phyloP scores from a whole-genome alignment of 768 basidiomycete species.

The Coprinopsis strossmayeri region DNA sequence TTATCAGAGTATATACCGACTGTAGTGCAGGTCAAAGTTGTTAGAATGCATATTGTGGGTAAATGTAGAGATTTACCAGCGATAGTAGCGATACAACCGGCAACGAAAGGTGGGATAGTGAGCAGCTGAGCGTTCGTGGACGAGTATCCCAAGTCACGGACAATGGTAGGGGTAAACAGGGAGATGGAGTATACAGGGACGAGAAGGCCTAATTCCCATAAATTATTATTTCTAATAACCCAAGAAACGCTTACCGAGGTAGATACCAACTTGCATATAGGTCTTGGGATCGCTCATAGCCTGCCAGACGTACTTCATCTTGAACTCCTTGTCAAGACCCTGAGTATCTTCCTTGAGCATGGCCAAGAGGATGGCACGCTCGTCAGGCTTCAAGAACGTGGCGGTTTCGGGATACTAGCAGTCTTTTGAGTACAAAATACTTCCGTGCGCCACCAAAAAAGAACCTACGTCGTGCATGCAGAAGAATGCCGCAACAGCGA shows the following conservation, averaged over 20 bases:
- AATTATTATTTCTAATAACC: not conserved
- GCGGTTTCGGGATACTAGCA: conserved; percentile 52
- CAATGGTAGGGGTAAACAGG: conserved; percentile 46
- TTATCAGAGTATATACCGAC: conserved; percentile 38
- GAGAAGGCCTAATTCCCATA: conserved; percentile 23
- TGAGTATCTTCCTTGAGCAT: conserved; percentile 40
- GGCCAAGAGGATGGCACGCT: conserved; percentile 31
- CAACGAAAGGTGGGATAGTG: conserved; percentile 44
- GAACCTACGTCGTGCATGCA: conserved; percentile 45
- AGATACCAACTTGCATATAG: conserved; percentile 32
- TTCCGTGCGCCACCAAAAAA: not conserved
- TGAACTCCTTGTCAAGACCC: conserved; percentile 38
- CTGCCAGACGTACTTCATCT: conserved; percentile 40
- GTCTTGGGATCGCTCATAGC: conserved; percentile 42
- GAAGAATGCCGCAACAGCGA: conserved; percentile 39
- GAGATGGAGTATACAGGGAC: conserved; percentile 38
- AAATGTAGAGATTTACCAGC: conserved; percentile 11
- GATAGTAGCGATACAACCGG: conserved; percentile 39
- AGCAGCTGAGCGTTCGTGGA: conserved; percentile 45
- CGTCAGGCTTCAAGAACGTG: conserved; percentile 40
- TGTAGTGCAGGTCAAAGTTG: not conserved
- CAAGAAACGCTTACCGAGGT: conserved; percentile 25
- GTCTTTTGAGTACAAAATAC: not conserved
- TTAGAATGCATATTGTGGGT: not conserved
- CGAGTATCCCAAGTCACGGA: conserved; percentile 40